These are phyloP conservation scores for Trametes polyzona DNA, from an alignment of 1,284 basidiomycete genomes.

Conservation along the genomic window DNA sequence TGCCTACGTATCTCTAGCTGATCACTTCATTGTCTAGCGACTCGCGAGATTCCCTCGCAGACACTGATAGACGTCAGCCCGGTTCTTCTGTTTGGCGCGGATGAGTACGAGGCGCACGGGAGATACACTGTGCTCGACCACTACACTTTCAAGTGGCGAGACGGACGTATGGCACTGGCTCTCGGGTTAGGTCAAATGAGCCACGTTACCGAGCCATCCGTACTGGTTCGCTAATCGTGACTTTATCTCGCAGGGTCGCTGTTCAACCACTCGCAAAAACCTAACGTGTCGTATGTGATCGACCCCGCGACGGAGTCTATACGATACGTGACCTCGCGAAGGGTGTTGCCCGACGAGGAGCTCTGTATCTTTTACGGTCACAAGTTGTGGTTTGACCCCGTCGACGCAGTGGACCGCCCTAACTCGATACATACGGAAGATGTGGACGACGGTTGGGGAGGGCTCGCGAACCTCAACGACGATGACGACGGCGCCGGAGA, in stretches of 20 bases:
- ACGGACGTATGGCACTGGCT: constrained; percentile 84
- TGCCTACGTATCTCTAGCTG: background rate
- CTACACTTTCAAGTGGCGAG: constrained; percentile 85
- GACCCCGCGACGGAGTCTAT: constrained; percentile 63
- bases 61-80: constrained; percentile 85
- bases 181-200: constrained; percentile 91
- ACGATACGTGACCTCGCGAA: constrained; percentile 61
- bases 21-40: constrained; percentile 46
- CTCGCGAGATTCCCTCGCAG: constrained; percentile 58
- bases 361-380: constrained; percentile 81
- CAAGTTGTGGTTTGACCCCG: constrained; percentile 63
- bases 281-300: constrained; percentile 74
- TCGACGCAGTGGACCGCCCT: constrained; percentile 29
- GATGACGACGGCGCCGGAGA: constrained; percentile 25
- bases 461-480: constrained; percentile 40
- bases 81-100: constrained; percentile 75
- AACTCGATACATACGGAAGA: constrained; percentile 11
- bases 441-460: constrained; percentile 51
- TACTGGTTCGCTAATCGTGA: no score
- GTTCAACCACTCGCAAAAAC: constrained; percentile 76
- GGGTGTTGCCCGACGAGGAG: constrained; percentile 67
- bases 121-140: constrained; percentile 78
- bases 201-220: no score
- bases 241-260: constrained; percentile 59
- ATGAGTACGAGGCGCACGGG: constrained; percentile 75